Base-by-base conservation (phyloP, 1,284 basidiomycete species). In the Blastosporella zonata region DNA sequence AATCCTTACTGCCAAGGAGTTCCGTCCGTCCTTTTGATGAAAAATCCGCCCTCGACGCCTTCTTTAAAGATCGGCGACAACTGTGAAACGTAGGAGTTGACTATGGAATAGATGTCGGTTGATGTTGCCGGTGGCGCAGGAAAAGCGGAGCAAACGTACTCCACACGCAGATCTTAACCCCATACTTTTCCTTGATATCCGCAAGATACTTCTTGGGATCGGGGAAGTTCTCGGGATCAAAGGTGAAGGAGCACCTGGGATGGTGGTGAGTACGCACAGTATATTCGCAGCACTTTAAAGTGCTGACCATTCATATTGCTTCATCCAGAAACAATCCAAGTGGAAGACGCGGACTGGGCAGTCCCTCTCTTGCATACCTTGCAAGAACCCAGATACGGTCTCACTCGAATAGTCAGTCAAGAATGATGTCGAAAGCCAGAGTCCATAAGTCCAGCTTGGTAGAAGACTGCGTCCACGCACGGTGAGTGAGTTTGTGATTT, bases 251-350 rank as follows among this genome's bases (percentile, higher is more conserved):
- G 57, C 84, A 87, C 81, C 81, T 82, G 37, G 28, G 47, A 31
- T 6, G 45, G 9, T 18, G 29, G 20, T 43, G 28, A 21, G 41
- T n/a, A 47, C 36, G 18, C 3, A 31, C 3, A 29, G 2, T 5
- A 34, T 22, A 10, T 6, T 21, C 2, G 35, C 22, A 10, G 17
- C 20, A 33, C 50, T 25, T 9, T 46, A 9, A n/a, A n/a, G n/a
- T 7, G 13, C 34, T 45, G 47, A 74, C 85, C 85, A 87, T 66
- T 87, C 81, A 62, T 86, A 87, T 62, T 83, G 79, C 61, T 84
- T 85, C 84, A 87, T 87, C 83, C 83, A 87, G 69, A 87, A 89
- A 60, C 85, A 88, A 60, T 90, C 87, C 36, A 88, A 63, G 57
- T 90, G 86, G 68, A 88, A 84, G 1, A 87, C 84, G n/a, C 84